Evolutionary conservation across 2,329 filamentous ascomycete genomes (phyloP).

Genomic region (Exophiala aquamarina): DNA sequence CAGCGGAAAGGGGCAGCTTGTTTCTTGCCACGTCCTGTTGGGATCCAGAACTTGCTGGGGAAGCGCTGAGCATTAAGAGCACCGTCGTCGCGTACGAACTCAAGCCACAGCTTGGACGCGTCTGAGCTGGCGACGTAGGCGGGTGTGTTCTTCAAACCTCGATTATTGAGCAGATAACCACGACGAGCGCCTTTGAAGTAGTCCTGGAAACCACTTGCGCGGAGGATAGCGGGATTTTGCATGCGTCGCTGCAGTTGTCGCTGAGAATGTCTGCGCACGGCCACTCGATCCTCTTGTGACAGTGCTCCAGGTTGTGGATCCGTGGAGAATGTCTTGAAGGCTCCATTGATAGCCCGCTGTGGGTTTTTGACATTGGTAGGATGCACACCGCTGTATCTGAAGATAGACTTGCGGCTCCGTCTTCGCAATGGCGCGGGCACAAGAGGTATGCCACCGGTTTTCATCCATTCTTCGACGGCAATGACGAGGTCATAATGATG

Average conservation of each 20-base stretch:
- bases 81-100: slow-evolving; percentile 14
- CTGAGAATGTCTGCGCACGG: too few species aligned
- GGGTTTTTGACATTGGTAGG: slow-evolving; percentile 1
- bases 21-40: background rate
- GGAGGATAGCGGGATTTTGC: background rate
- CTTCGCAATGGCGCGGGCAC: background rate
- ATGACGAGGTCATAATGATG: slow-evolving; percentile 43
- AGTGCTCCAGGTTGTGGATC: background rate
- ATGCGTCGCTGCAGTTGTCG: too few species aligned
- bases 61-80: slow-evolving; percentile 5
- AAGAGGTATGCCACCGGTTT: slow-evolving; percentile 1
- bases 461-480: slow-evolving; percentile 76
- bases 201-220: background rate
- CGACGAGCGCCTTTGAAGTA: slow-evolving; percentile 1
- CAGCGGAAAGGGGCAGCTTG: slow-evolving; percentile 1
- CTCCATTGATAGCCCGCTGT: background rate
- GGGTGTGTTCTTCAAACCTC: background rate
- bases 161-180: slow-evolving; percentile 5
- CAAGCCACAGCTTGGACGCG: slow-evolving; percentile 12
- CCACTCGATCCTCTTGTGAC: too few species aligned
- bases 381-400: too few species aligned
- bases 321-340: background rate
- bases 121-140: slow-evolving; percentile 3
- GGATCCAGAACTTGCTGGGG: background rate
- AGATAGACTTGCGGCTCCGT: too few species aligned